Evolutionary conservation across 805 yeast genomes (phyloP).

Genomic region (Cyberlindnera veronae): DNA sequence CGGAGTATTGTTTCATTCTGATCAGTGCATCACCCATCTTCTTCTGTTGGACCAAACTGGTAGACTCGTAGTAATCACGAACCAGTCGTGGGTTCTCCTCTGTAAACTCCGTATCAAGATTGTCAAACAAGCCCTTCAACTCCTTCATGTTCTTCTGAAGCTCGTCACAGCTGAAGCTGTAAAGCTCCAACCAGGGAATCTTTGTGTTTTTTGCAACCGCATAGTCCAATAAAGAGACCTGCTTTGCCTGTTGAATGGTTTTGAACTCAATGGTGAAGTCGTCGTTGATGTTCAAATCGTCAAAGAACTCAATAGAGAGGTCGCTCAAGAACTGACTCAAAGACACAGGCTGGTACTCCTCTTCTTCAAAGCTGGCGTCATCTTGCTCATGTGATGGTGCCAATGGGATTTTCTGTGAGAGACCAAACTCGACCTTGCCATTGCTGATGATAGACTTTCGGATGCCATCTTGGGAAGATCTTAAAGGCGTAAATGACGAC

Average conservation of each 20-base stretch:
- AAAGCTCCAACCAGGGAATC: slow-evolving; percentile 28
- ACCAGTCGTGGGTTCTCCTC: slow-evolving; percentile 28
- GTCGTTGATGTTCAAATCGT: slow-evolving; percentile 24
- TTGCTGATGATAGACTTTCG: slow-evolving; percentile 15
- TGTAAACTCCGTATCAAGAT: slow-evolving; percentile 23
- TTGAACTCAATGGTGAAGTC: slow-evolving; percentile 21
- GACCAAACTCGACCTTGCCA: slow-evolving; percentile 18
- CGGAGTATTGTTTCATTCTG: slow-evolving; percentile 26
- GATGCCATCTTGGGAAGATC: slow-evolving; percentile 11
- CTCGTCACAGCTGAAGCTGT: slow-evolving; percentile 28
- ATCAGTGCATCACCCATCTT: slow-evolving; percentile 25
- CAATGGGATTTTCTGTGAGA: slow-evolving; percentile 19
- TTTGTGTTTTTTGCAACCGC: slow-evolving; percentile 22
- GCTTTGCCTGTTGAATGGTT: slow-evolving; percentile 2
- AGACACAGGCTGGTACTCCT: slow-evolving; percentile 24
- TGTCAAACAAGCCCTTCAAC: slow-evolving; percentile 22
- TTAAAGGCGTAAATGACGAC: slow-evolving; percentile 26
- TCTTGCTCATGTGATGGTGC: slow-evolving; percentile 25
- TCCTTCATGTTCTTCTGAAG: slow-evolving; percentile 26
- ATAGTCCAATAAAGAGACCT: slow-evolving; percentile 14
- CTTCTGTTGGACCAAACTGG: slow-evolving; percentile 19
- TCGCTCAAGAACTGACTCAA: slow-evolving; percentile 24
- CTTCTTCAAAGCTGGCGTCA: slow-evolving; percentile 4
- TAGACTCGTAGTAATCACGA: slow-evolving; percentile 23
- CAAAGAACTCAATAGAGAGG: slow-evolving; percentile 27